phyloP scores from a whole-genome alignment of 2,329 filamentous ascomycete genomes.

The Thelonectria blattea region DNA sequence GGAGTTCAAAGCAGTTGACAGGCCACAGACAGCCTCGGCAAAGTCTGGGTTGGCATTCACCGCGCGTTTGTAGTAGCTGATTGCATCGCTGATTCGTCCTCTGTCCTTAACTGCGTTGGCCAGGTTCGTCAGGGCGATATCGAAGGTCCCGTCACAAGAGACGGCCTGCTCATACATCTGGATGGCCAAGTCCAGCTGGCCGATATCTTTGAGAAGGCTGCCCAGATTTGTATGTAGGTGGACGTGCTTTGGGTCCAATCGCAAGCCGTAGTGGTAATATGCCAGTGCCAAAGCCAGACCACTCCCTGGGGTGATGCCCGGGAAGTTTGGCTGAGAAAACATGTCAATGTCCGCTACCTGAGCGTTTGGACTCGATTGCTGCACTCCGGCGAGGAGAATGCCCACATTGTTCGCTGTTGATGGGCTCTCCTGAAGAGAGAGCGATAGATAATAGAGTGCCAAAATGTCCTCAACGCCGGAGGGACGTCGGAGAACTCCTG shows the following conservation, averaged over 20 bases:
- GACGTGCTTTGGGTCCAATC: slow-evolving; percentile 85
- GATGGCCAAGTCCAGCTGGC: slow-evolving; percentile 88
- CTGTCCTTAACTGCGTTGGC: slow-evolving; percentile 98
- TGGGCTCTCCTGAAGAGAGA: slow-evolving; percentile 93
- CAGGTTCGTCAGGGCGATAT: slow-evolving; percentile 94
- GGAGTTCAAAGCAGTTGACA: slow-evolving; percentile 94
- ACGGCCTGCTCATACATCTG: slow-evolving; percentile 98
- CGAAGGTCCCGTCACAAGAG: slow-evolving; percentile 88
- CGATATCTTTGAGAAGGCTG: slow-evolving; percentile 94
- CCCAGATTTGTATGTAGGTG: slow-evolving; percentile 97
- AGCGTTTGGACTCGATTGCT: slow-evolving; percentile 61
- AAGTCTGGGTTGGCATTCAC: slow-evolving; percentile 94
- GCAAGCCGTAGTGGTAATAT: slow-evolving; percentile 94
- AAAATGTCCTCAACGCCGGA: slow-evolving; percentile 90
- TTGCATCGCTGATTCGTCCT: slow-evolving; percentile 89
- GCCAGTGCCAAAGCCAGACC: slow-evolving; percentile 86
- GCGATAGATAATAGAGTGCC: slow-evolving; percentile 91
- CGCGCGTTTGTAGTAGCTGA: slow-evolving; percentile 87
- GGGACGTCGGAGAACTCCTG: slow-evolving; percentile 63
- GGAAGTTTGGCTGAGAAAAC: slow-evolving; percentile 56
- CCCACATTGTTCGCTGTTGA: slow-evolving; percentile 99
- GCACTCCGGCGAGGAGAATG: slow-evolving; percentile 93
- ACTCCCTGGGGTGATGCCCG: slow-evolving; percentile 83
- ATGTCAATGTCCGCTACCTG: slow-evolving; percentile 18
- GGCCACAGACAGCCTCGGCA: slow-evolving; percentile 93